A percentile compares a stretch with the other conserved stretches of the same genome.
phyloP scores from a whole-genome alignment of 2,329 filamentous ascomycete genomes.

The Domatiomyces globalis region DNA sequence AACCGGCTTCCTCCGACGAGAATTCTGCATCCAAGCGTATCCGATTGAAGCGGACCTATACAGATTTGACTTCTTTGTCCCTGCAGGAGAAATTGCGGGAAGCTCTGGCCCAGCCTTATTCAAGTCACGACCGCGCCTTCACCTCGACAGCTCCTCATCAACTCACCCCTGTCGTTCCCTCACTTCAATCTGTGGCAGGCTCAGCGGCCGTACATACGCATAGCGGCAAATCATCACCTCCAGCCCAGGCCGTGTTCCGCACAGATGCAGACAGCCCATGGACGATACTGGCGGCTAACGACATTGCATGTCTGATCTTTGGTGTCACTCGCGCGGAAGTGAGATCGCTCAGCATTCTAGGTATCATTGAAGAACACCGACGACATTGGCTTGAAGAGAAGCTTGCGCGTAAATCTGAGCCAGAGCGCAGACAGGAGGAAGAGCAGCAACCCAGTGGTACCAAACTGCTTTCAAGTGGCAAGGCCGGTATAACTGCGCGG shows the following conservation, averaged over 20 bases:
- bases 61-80: slow-evolving; percentile 60
- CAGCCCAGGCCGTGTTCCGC: slow-evolving; percentile 91
- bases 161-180: slow-evolving; percentile 1
- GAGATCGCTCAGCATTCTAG: slow-evolving; percentile 82
- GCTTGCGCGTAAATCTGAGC: slow-evolving; percentile 42
- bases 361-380: slow-evolving; percentile 82
- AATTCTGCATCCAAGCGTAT: slow-evolving; percentile 40
- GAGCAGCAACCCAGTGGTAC: slow-evolving; percentile 17
- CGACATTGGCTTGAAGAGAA: slow-evolving; percentile 82
- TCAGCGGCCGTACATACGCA: slow-evolving; percentile 61
- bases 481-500: slow-evolving; percentile 75
- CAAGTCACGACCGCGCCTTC: slow-evolving; percentile 35
- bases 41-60: slow-evolving; percentile 73
- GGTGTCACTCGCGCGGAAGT: slow-evolving; percentile 96
- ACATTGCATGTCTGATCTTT: slow-evolving; percentile 92
- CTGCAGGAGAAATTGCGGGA: slow-evolving; percentile 76
- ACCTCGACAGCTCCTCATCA: slow-evolving; percentile 23
- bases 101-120: slow-evolving; percentile 68
- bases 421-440: slow-evolving; percentile 26
- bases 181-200: background rate
- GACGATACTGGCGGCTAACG: slow-evolving; percentile 93
- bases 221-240: slow-evolving; percentile 76
- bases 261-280: slow-evolving; percentile 83
- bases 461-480: slow-evolving; percentile 42
- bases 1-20: slow-evolving; percentile 9